Evolutionary conservation across 352 stramenopile species (phyloP), one percentile per base, ranked within the genome.

Genomic region (Globisporangium takayamanum): DNA sequence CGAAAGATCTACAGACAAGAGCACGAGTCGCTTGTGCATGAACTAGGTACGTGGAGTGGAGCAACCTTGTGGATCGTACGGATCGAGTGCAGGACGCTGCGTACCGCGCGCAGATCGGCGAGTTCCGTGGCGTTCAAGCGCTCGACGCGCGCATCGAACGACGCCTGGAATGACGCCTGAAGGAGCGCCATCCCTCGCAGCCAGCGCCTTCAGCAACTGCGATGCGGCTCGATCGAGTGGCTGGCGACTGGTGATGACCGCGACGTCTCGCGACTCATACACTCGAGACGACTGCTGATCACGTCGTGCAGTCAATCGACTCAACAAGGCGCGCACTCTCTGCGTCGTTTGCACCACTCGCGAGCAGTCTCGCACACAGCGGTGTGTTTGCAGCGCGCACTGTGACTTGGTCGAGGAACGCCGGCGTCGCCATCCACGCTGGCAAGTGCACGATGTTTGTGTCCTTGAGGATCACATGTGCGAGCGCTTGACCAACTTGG

Each of bases 161-260:
- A 85, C 25, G 77, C 63, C 54, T 87, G 77, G 65, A 89, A 84
- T 54, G 78, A 80, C 20, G 74, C 69, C 51, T 88, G 76, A 16
- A 87, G 65, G 45, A 84, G 70, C 59, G 87, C 68, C 78, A 88
- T 86, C n/a, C 1, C 4, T 8, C n/a, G 18, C 30, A 3, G 12
- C n/a, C 1, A 15, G 26, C 47, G 15, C 33, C 39, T 18, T 56
- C n/a, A 30, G 36, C n/a, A 20, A 1, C 2, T 18, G 14, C 10
- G 8, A 3, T 48, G 10, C 22, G 41, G 15, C 10, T 20, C 41
- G 8, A 2, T 22, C 5, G 14, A 20, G 14, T 47, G 41, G 14
- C 41, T 47, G 6, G 12, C 15, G 41, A 4, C 18, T 47, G 41
- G 14, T 2, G 44, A 49, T 26, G 15, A 18, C 5, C 14, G 16